Evolutionary conservation across 306 rosid species (phyloP), one percentile per base, ranked within the genome.

Genomic region (Acacia crassicarpa): DNA sequence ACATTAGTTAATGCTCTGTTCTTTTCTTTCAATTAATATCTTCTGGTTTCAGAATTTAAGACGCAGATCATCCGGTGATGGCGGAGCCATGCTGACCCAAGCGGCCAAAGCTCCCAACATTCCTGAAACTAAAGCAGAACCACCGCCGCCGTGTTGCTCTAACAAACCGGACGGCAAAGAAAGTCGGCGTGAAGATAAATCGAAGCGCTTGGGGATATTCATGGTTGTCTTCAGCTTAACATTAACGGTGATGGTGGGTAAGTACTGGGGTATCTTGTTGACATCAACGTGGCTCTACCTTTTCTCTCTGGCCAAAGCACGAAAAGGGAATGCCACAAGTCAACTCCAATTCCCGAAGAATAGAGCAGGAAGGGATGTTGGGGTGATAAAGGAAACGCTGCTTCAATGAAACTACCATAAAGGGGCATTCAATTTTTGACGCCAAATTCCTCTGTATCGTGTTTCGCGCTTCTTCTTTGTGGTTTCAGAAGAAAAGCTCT

Each of bases 191-290:
- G 46, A 40, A 58, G 38, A 40, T 11, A 49, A 67, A 17, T 56
- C 9, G 23, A 22, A 76, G 3, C 77, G 84, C 33, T 27, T 49
- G 5, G 92, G 89, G 51, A 12, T 86, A 20, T 69, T 16, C 53
- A 40, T 91, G 84, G n/a, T 91, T 85, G 69, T 89, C 17, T 30
- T 88, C 20, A 86, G 90, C 88, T 86, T 93, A 3, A 74, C 58
- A 19, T 23, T 89, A 11, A 93, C 94, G 11, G 78, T 90, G 13
- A 35, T 85, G 48, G 84, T 86, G 72, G 98, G 97, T 17, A 93
- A 83, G 90, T 14, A 51, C 35, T 69, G 66, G 68, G 91, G 85
- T 11, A 75, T 87, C 51, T 22, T 93, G 15, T 85, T 85, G 85
- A 84, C 93, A 2, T 87, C 85, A 63, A 75, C 86, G 6, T 89